phyloP scores from a whole-genome alignment of 495 filamentous ascomycete species.

The Talaromyces thailandensis region DNA sequence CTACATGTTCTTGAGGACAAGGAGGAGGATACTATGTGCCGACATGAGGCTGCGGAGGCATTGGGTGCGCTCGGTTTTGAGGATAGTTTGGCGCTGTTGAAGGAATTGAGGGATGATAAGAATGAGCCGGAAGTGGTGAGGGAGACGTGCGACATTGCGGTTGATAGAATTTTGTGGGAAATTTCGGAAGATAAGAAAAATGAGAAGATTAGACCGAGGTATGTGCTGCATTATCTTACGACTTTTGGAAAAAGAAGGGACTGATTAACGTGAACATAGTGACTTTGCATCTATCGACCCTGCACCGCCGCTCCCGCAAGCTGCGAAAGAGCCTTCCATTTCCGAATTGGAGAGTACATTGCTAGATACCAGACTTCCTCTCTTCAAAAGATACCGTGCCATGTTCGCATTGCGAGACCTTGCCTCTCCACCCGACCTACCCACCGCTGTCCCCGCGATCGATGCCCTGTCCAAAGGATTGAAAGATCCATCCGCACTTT shows the following conservation, averaged over 20 bases:
- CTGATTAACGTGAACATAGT: conserved; percentile 32
- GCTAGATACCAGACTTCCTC: conserved; percentile 64
- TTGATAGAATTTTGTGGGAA: conserved; percentile 91
- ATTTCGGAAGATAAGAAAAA: conserved; percentile 58
- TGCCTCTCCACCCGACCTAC: conserved; percentile 80
- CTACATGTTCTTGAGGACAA: conserved; percentile 68
- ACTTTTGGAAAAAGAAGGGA: not conserved
- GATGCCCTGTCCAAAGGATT: conserved; percentile 81
- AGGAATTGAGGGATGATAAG: conserved; percentile 56
- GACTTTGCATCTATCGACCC: conserved; percentile 95
- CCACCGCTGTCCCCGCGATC: conserved; percentile 76
- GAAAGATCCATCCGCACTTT: conserved; percentile 79
- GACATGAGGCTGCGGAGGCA: conserved; percentile 95
- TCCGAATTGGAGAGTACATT: conserved; percentile 65
- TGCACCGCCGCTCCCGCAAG: conserved; percentile 73
- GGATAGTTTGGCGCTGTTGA: conserved; percentile 62
- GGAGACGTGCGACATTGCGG: conserved; percentile 95
- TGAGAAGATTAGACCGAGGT: conserved; percentile 77
- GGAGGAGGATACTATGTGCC: conserved; percentile 83
- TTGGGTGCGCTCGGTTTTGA: conserved; percentile 77
- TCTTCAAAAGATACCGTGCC: conserved; percentile 91
- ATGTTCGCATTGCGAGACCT: conserved; percentile 97
- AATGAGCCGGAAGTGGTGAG: conserved; percentile 70
- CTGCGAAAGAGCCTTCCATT: conserved; percentile 48
- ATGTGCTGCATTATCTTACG: conserved; percentile 10